phyloP scores from a whole-genome alignment of 257 asterid genomes.

The Jasminum sambac region DNA sequence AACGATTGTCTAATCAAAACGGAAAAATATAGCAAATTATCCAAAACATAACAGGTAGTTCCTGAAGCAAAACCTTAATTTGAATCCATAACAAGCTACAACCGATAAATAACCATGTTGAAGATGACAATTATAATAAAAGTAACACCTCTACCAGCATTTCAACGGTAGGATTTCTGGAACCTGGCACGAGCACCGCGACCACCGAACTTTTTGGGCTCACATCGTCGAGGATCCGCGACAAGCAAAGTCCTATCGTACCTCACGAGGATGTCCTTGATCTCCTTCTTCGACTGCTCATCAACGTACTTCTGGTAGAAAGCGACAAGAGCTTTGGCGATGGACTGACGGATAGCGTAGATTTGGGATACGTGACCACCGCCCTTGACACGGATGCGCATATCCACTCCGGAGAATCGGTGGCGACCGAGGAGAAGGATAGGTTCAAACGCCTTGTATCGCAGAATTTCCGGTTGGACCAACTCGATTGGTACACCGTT shows the following conservation, averaged over 20 bases:
- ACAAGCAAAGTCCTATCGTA: constrained; percentile 81
- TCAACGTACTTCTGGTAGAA: constrained; percentile 78
- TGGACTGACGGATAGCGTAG: constrained; percentile 77
- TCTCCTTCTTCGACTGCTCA: constrained; percentile 78
- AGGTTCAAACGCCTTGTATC: constrained; percentile 78
- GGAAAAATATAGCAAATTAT: not conserved
- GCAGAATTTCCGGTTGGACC: constrained; percentile 74
- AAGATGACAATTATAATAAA: not conserved
- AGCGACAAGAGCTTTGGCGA: constrained; percentile 75
- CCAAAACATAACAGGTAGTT: constrained; percentile 15
- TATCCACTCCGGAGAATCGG: constrained; percentile 74
- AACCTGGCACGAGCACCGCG: constrained; percentile 90
- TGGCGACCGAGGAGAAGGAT: constrained; percentile 67
- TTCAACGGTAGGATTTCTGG: constrained; percentile 76
- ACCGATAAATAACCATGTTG: not conserved
- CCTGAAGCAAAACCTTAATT: not conserved
- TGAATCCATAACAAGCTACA: constrained; percentile 5
- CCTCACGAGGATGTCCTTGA: constrained; percentile 70
- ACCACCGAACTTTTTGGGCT: constrained; percentile 96
- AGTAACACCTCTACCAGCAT: constrained; percentile 8
- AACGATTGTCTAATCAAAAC: constrained; percentile 1
- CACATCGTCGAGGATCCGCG: constrained; percentile 86
- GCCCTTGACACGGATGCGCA: constrained; percentile 80
- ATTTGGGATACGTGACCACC: constrained; percentile 85
- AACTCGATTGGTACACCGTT: constrained; percentile 83